Conservation (phyloP, 2,329 filamentous ascomycete genomes). For the Aureobasidium zeae region DNA sequence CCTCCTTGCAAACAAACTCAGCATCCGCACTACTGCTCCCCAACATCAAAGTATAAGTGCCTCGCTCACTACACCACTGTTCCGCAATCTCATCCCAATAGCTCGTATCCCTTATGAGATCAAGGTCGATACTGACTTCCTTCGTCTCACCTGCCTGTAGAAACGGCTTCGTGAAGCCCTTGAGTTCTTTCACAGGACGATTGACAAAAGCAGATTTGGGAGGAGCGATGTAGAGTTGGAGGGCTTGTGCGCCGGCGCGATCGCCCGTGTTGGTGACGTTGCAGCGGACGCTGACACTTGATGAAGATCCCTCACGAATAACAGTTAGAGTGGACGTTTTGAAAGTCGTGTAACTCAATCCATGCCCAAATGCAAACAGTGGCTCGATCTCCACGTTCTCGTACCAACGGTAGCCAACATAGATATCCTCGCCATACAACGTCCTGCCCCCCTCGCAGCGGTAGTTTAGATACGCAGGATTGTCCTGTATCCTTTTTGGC, state of each 20-base stretch:
- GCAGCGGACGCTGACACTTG: background rate
- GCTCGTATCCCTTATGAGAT: conserved; percentile 52
- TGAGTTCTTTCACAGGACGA: conserved; percentile 60
- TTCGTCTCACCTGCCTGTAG: conserved; percentile 50
- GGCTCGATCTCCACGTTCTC: conserved; percentile 62
- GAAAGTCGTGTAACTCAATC: conserved; percentile 69
- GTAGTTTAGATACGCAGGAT: conserved; percentile 28
- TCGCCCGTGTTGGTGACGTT: conserved; percentile 49
- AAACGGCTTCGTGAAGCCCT: conserved; percentile 57
- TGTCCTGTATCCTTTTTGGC: conserved; percentile 60
- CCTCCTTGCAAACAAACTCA: too few relatives aligned
- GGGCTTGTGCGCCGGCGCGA: conserved; percentile 51
- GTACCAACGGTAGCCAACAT: conserved; percentile 78
- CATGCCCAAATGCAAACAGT: conserved; percentile 74
- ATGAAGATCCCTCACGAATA: background rate
- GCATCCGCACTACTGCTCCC: background rate
- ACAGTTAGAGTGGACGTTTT: background rate
- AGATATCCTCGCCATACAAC: conserved; percentile 64
- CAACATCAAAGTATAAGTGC: conserved; percentile 2
- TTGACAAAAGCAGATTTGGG: conserved; percentile 49
- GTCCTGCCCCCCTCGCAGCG: conserved; percentile 55
- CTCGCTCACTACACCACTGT: conserved; percentile 41
- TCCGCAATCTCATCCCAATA: conserved; percentile 62
- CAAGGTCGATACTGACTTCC: conserved; percentile 46
- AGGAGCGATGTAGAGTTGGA: conserved; percentile 59